phyloP scores from a whole-genome alignment of 2,329 filamentous ascomycete species.

The Pyricularia pennisetigena region DNA sequence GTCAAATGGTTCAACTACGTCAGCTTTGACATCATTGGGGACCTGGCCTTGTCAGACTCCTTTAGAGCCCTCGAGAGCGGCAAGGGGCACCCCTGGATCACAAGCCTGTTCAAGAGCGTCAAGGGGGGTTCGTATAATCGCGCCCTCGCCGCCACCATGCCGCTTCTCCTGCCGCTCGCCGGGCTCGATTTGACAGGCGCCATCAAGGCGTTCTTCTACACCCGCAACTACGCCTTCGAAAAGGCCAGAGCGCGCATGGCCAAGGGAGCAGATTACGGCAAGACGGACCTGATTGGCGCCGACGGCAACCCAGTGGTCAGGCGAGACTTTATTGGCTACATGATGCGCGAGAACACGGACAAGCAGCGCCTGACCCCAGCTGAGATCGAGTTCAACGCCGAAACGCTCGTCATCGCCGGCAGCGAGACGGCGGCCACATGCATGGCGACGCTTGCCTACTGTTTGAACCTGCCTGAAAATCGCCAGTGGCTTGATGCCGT shows the following conservation, averaged over 20 bases:
- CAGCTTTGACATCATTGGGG: slow-evolving; percentile 9
- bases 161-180: background rate
- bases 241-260: background rate
- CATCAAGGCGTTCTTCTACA: background rate
- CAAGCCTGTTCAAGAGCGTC: slow-evolving; percentile 12
- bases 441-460: slow-evolving; percentile 9
- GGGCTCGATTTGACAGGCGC: background rate
- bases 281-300: too few relatives aligned
- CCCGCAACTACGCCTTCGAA: background rate
- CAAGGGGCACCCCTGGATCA: slow-evolving; percentile 10
- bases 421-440: slow-evolving; percentile 16
- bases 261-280: background rate
- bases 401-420: slow-evolving; percentile 11
- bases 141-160: background rate
- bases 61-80: slow-evolving; percentile 9
- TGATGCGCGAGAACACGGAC: background rate
- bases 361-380: slow-evolving; percentile 2
- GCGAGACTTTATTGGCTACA: slow-evolving; percentile 1
- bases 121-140: background rate
- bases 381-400: slow-evolving; percentile 15
- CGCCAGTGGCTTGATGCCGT: slow-evolving; percentile 5
- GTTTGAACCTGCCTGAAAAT: slow-evolving; percentile 11
- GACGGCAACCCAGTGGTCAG: background rate
- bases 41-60: slow-evolving; percentile 8
- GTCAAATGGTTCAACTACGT: slow-evolving; percentile 16